phyloP scores from a whole-genome alignment of 495 filamentous ascomycete genomes.

The Pseudevernia furfuracea region DNA sequence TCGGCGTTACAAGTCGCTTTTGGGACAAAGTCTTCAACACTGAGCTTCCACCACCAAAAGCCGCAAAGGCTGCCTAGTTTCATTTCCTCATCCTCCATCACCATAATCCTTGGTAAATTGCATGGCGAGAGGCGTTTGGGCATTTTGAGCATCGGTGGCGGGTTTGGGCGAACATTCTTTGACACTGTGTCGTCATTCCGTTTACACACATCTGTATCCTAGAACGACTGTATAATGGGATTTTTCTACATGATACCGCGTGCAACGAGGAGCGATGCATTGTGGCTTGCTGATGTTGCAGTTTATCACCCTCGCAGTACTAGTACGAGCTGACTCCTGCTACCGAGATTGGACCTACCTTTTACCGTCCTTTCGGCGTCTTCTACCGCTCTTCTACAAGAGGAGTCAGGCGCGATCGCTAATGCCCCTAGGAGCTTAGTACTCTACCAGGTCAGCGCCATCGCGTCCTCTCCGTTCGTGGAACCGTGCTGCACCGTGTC shows the following conservation, averaged over 20 bases:
- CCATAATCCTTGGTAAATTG: background rate
- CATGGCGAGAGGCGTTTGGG: background rate
- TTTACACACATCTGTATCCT: constrained; percentile 1
- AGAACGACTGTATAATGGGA: background rate
- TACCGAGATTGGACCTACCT: background rate
- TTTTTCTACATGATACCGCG: background rate
- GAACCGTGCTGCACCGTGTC: background rate
- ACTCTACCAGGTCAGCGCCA: background rate
- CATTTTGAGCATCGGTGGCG: background rate
- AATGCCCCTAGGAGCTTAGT: background rate
- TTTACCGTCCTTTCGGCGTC: background rate
- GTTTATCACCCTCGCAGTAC: background rate
- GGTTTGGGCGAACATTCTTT: background rate
- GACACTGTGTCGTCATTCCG: background rate
- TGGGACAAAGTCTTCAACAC: constrained; percentile 94
- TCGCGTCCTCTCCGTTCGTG: background rate
- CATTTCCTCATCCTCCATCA: background rate
- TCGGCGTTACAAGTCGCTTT: constrained; percentile 95
- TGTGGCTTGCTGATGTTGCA: background rate
- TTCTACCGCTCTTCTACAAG: background rate
- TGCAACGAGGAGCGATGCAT: background rate
- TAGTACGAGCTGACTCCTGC: background rate
- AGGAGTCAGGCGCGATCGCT: background rate
- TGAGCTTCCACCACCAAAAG: constrained; percentile 52
- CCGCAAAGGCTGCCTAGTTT: constrained; percentile 49